A percentile compares a stretch with the other conserved stretches of the same genome.
phyloP scores from a whole-genome alignment of 495 filamentous ascomycete genomes.

The Lasiosphaeria miniovina region DNA sequence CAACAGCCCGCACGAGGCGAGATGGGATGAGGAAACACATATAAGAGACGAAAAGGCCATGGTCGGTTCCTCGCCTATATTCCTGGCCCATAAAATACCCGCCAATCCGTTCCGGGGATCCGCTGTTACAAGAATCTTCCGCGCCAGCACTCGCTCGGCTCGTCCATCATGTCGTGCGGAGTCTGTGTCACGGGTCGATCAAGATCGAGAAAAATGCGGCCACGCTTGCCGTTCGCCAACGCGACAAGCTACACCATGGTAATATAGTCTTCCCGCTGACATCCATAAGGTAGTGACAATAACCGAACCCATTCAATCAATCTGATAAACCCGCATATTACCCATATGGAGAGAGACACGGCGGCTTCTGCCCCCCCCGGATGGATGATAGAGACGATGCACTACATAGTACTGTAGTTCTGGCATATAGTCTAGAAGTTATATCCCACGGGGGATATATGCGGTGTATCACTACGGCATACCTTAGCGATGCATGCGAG shows the following conservation, averaged over 20 bases:
- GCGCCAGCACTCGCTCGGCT: background rate
- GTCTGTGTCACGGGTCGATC: conserved; percentile 12
- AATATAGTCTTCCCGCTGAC: background rate
- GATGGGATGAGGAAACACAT: background rate
- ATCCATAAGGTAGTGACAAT: background rate
- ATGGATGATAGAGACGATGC: background rate
- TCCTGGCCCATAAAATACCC: background rate
- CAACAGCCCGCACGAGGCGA: background rate
- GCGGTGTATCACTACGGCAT: no score
- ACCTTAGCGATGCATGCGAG: no score
- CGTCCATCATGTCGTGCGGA: background rate
- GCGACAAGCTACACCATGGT: background rate
- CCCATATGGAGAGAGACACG: conserved; percentile 14
- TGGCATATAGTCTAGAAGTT: background rate
- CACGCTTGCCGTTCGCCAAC: background rate
- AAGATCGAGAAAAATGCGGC: conserved; percentile 1
- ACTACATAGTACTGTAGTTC: background rate
- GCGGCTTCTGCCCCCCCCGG: background rate
- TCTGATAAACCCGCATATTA: conserved; percentile 19
- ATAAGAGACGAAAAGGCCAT: background rate
- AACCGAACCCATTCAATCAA: conserved; percentile 10
- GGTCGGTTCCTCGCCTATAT: background rate
- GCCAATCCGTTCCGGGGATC: conserved; percentile 1
- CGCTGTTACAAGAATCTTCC: conserved; percentile 1
- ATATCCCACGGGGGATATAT: no score